phyloP scores from a whole-genome alignment of 1,284 basidiomycete species.

The Heterobasidion occidentale region DNA sequence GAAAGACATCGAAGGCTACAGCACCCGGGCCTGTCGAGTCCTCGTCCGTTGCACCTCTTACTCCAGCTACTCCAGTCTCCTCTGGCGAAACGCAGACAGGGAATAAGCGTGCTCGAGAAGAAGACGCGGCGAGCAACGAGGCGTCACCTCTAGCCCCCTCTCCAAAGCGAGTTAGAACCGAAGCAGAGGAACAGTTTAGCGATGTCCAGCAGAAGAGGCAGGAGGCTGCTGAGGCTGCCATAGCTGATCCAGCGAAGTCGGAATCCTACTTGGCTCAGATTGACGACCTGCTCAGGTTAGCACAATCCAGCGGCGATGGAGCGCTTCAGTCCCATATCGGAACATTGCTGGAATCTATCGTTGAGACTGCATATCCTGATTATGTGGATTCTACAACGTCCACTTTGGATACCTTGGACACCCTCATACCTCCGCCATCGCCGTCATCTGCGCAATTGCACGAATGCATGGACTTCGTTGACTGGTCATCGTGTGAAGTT shows the following conservation, averaged over 20 bases:
- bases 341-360: too few relatives aligned
- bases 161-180: constrained; percentile 61
- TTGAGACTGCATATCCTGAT: constrained; percentile 5
- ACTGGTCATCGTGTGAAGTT: constrained; percentile 43
- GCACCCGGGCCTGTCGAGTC: constrained; percentile 7
- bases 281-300: constrained; percentile 34
- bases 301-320: too few relatives aligned
- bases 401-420: neutral
- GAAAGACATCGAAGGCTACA: constrained; percentile 26
- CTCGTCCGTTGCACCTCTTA: constrained; percentile 22
- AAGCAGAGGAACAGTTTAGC: constrained; percentile 54
- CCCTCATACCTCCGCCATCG: constrained; percentile 16
- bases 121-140: constrained; percentile 35
- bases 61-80: constrained; percentile 23
- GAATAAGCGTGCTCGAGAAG: constrained; percentile 54
- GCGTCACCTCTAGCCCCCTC: constrained; percentile 47
- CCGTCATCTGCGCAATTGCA: constrained; percentile 40
- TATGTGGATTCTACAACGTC: neutral
- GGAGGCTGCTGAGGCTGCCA: constrained; percentile 36
- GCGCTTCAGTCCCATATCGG: too few relatives aligned
- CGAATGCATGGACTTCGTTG: constrained; percentile 41
- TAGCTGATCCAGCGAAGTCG: constrained; percentile 58
- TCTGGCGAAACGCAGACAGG: constrained; percentile 22
- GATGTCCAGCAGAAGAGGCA: constrained; percentile 47
- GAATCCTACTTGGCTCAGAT: constrained; percentile 55